Evolutionary conservation across 1,139 yeast species (phyloP).

Genomic region (Schwanniomyces etchellsii): DNA sequence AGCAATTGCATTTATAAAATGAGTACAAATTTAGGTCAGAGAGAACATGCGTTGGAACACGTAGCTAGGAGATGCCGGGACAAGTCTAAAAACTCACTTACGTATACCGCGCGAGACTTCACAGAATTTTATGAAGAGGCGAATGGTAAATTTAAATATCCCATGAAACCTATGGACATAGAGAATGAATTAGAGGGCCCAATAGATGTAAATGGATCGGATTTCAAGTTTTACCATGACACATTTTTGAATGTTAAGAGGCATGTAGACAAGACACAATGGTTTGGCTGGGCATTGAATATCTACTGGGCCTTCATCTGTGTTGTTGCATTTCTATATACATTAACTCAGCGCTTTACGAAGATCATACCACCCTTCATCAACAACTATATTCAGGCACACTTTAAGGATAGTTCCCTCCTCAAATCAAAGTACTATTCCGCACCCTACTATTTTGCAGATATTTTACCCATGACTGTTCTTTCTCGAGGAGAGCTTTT

Average conservation of each 20-base stretch:
- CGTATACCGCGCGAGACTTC: conserved; percentile 23
- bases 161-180: conserved; percentile 8
- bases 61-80: conserved; percentile 22
- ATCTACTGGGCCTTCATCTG: conserved; percentile 31
- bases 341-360: no score
- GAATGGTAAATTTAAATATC: conserved; percentile 17
- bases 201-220: conserved; percentile 18
- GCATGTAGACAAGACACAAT: conserved; percentile 25
- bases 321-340: conserved; percentile 17
- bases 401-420: no score
- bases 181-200: conserved; percentile 14
- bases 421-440: no score
- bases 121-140: conserved; percentile 23
- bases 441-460: no score
- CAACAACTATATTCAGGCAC: no score
- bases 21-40: conserved; percentile 13
- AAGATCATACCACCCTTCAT: no score
- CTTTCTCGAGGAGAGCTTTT: no score
- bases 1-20: conserved; percentile 25
- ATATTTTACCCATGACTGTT: no score
- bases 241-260: conserved; percentile 23
- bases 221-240: conserved; percentile 19
- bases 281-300: conserved; percentile 35
- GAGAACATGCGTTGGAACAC: conserved; percentile 29
- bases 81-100: conserved; percentile 16